Evolutionary conservation across 345 rosid genomes (phyloP), one percentile per base, ranked within the genome.

Genomic region (Moricandia arvensis): DNA sequence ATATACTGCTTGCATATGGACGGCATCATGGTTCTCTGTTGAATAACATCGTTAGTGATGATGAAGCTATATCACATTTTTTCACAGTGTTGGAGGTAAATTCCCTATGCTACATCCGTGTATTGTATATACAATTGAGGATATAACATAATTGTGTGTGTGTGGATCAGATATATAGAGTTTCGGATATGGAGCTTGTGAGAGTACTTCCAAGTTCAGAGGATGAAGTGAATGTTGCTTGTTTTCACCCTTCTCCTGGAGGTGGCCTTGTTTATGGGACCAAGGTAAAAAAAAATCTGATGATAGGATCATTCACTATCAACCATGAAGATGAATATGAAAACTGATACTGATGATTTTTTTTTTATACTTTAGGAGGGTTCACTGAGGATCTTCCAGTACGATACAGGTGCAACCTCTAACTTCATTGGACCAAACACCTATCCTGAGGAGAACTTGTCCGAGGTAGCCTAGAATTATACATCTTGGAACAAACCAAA

Each of bases 171-270:
- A 89, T 93, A 15, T 93, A 88, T 76, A 87, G 97, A 87, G 97
- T 93, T 80, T 93, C 95, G 41, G 93, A 90, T 77, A 90, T 93
- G 97, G 95, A 91, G 76, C 88, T 93, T 61, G 95, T 90, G 45
- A 86, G 90, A 84, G 97, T 93, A 71, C 93, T 90, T 66, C 97
- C 97, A 18, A 93, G 97, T 77, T 90, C 93, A 30, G 98, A 93
- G 81, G 98, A 93, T 79, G 98, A 93, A 85, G 98, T 93, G 77
- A 93, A 93, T 83, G 98, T 93, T 75, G 98, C 98, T 64, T 90
- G 97, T 82, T 93, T 89, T 80, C 98, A 93, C 84, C 98, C 98
- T 79, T 86, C 84, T 66, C 89, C 89, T 11, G 98, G 98, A 37
- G 93, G 95, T 59, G 98, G 83, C 55, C 84, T 91, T 74, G 91